Evolutionary conservation across 345 rosid genomes (phyloP), one percentile per base, ranked within the genome.

Genomic region (Eutrema yunnanense): DNA sequence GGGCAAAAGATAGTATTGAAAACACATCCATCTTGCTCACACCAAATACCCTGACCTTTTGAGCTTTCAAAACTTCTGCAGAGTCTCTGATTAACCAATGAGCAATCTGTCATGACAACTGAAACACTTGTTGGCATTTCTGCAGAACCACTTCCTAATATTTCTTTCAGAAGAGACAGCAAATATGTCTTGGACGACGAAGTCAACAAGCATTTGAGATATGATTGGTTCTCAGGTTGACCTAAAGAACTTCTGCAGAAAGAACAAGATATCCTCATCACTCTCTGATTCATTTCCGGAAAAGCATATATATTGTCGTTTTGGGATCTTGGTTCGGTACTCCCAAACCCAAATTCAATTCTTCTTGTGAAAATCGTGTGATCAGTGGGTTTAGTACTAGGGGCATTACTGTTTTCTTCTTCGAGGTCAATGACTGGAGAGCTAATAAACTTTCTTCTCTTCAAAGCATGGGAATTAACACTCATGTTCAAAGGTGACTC

Each of bases 11-110:
- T 81, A 43, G 85, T 82, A 64, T 79, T 86, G 84, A 83, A 94
- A 61, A 91, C 97, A 78, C 97, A 94, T 34, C 97, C 97, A 81
- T 94, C 98, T 83, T 89, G 89, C 78, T 88, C 74, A 29, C 81
- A 79, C 98, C 97, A 94, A 60, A 87, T 72, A 52, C 81, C 65
- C 50, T 61, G 65, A 61, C 65, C 82, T 33, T 61, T 64, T 40
- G 71, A 69, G 72, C 80, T 84, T 71, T 62, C 78, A 72, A 43
- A 29, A 46, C 68, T 82, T 54, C 66, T 74, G 76, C 70, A 76
- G 51, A 91, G 81, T 65, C 74, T 79, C 57, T 75, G 91, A 83
- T 89, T 75, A 61, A 94, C 85, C 32, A 81, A 84, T 47, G 86
- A 74, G 74, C 73, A 61, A 42, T 94, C 96, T 9, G 86, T 73